phyloP scores from a whole-genome alignment of 495 filamentous ascomycete genomes.

The Apodospora peruviana region DNA sequence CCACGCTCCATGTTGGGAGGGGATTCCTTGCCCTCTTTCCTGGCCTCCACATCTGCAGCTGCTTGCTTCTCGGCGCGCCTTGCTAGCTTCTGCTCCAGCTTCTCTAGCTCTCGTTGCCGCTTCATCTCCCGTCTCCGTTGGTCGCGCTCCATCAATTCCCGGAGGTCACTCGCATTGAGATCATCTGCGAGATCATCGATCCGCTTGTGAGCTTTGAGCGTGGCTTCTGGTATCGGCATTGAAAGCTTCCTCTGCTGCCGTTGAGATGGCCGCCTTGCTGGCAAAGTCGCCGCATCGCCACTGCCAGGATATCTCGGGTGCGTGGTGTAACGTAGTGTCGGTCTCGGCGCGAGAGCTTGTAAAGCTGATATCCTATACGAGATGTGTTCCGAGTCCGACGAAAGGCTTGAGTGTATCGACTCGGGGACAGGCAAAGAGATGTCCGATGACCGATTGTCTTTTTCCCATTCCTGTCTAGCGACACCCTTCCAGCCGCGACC shows the following conservation, averaged over 20 bases:
- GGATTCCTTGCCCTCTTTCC: slow-evolving; percentile 38
- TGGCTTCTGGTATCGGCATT: slow-evolving; percentile 56
- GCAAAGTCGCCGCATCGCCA: slow-evolving; percentile 11
- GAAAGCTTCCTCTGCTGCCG: slow-evolving; percentile 32
- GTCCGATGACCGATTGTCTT: slow-evolving; percentile 62
- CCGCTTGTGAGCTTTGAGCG: slow-evolving; percentile 60
- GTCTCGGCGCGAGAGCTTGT: slow-evolving; percentile 70
- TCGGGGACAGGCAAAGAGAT: slow-evolving; percentile 66
- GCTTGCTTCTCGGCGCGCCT: slow-evolving; percentile 64
- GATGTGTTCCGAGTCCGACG: slow-evolving; percentile 64
- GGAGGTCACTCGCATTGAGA: slow-evolving; percentile 68
- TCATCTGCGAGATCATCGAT: slow-evolving; percentile 79
- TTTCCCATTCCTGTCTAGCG: slow-evolving; percentile 40
- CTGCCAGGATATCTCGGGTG: slow-evolving; percentile 42
- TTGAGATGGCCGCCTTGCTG: slow-evolving; percentile 33
- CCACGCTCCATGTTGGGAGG: slow-evolving; percentile 51
- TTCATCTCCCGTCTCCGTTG: slow-evolving; percentile 70
- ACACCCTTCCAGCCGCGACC: slow-evolving; percentile 17
- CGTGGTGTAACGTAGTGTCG: slow-evolving; percentile 68
- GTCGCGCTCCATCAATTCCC: slow-evolving; percentile 82
- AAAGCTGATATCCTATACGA: slow-evolving; percentile 69
- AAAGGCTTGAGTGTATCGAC: slow-evolving; percentile 68
- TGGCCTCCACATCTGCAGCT: slow-evolving; percentile 32
- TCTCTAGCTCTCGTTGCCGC: slow-evolving; percentile 64
- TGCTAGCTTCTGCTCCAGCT: slow-evolving; percentile 60